Evolutionary conservation across 1,284 basidiomycete genomes (phyloP), one percentile per base, ranked within the genome.

Genomic region (Sanghuangporus sanghuang): DNA sequence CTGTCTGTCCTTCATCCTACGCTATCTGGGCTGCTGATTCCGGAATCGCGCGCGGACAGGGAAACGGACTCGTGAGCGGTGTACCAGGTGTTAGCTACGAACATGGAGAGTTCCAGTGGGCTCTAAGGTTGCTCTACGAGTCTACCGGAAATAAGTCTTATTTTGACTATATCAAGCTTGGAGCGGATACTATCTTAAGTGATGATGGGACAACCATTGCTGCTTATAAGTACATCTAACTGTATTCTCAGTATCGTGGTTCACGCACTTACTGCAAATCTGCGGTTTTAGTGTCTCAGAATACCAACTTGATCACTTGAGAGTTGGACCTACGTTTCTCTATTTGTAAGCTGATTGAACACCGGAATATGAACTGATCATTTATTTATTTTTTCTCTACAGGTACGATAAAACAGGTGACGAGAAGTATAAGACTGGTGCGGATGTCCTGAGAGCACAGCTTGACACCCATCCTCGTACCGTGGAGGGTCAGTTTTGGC

Each of bases 1-100:
- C 40, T 56, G 32, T 36, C 11, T 72, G 74, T 42, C 70, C 72
- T 4, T 75, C 75, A 18, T 79, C 78, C 21, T 77, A 78, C 60
- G 76, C 78, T 5, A 70, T 75, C 3, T 81, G 78, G 77, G 78
- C 77, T 8, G 79, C 78, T 6, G 76, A 80, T 62, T 80, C 78
- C 7, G 76, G 71, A 2, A 80, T 81, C 58, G 68, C 72, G 50
- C 73, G 78, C 11, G 71, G 72, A 6, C 79, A 81, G 68, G 79
- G 79, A 6, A 78, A 80, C 66, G 79, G 79, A 2, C 69, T 79
- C 9, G 61, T 73, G 1, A 69, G 60, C 32, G 76, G 77, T 27
- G 70, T 63, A 6, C 70, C 78, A 0, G 63, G 69, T 2, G 77
- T 79, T n/a, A 75, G 74, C 1, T 81, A 81, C 66, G 77, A 78